Evolutionary conservation across 495 filamentous ascomycete species (phyloP).

Genomic region (Pyrenula aspistea): DNA sequence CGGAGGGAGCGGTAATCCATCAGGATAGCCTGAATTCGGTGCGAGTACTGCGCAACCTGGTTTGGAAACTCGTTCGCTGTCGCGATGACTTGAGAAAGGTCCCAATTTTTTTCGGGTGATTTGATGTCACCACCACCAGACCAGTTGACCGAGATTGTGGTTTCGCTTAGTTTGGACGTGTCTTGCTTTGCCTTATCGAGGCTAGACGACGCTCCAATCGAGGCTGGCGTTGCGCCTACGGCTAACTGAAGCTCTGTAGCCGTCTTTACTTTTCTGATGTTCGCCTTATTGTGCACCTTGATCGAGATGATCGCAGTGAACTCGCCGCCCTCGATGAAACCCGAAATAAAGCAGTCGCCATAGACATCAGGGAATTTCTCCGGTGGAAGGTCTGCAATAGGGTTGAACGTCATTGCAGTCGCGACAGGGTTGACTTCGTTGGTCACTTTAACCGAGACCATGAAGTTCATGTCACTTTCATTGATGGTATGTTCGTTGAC

Average conservation of each 20-base stretch:
- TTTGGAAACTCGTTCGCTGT: conserved; percentile 20
- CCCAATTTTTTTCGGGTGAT: conserved; percentile 17
- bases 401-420: conserved; percentile 16
- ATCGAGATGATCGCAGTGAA: conserved; percentile 22
- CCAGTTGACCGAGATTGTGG: conserved; percentile 22
- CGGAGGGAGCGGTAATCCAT: conserved; percentile 16
- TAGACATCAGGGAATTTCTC: conserved; percentile 20
- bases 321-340: conserved; percentile 23
- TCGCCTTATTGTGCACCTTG: conserved; percentile 19
- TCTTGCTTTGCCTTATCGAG: conserved; percentile 8
- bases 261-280: conserved; percentile 16
- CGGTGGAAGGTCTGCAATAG: conserved; percentile 13
- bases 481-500: conserved; percentile 21
- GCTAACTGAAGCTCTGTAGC: conserved; percentile 18
- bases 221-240: conserved; percentile 12
- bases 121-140: conserved; percentile 23
- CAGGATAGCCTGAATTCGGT: conserved; percentile 17
- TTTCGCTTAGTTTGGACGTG: conserved; percentile 16
- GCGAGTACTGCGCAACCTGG: conserved; percentile 16
- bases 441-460: conserved; percentile 25
- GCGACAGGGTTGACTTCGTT: conserved; percentile 13
- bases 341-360: conserved; percentile 23
- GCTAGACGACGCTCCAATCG: conserved; percentile 8
- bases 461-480: conserved; percentile 20
- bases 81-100: conserved; percentile 13